Base-by-base conservation (phyloP, 257 asterid genomes). In the Nyctanthes arbortristis region DNA sequence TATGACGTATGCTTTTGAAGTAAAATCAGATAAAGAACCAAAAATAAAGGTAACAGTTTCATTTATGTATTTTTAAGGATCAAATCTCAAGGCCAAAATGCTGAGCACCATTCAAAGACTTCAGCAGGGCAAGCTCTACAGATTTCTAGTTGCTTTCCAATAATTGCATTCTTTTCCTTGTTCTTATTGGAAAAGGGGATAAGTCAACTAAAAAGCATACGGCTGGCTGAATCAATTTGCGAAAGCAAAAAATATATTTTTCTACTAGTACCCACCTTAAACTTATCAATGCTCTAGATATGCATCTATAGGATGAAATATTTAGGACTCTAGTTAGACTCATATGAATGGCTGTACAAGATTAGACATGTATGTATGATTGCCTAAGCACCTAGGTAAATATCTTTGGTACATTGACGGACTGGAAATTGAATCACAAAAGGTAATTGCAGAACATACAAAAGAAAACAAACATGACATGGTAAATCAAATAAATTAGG, bases 1-100 rank as follows among this genome's bases (percentile, higher is more conserved):
- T 4, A 39, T 13, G 37, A 59, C 31, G 72, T 40, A 40, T 28
- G 28, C 12, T 25, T 58, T 16, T n/a, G 5, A 32, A 12, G 16
- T 33, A 32, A 27, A 24, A 16, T 24, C 45, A n/a, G 68, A 70
- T 43, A 30, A 73, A 25, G 35, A 67, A 45, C 58, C 73, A 29
- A 64, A 59, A 25, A 12, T 49, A 30, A 24, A 63, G 40, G 36
- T 66, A 70, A 0, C 56, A 40, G 45, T 55, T 61, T 34, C 56
- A 49, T 52, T 32, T 24, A n/a, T 69, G 4, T 27, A 43, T 60
- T 63, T 66, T 45, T 55, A 64, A 67, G 37, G 52, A 63, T 18
- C 71, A 56, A 47, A 16, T 22, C 49, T 45, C 64, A 34, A 47
- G 3, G 57, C 33, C 40, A 35, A 60, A 75, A 2, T 40, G 39